Evolutionary conservation across 1,284 basidiomycete genomes (phyloP), one percentile per base, ranked within the genome.

Genomic region (Heterobasidion occidentale): DNA sequence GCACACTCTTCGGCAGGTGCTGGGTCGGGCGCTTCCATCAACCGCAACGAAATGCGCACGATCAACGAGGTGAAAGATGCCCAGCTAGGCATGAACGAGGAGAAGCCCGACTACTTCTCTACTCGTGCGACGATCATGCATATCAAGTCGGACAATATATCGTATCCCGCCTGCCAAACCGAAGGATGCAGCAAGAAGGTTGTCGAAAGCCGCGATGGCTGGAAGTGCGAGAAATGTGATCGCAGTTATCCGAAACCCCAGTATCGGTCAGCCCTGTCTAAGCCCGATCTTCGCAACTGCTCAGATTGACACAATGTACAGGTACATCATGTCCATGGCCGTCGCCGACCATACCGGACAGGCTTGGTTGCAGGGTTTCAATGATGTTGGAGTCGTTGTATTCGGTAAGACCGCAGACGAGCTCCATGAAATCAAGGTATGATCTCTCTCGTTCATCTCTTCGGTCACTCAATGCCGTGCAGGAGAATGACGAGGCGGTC

Each of bases 141-240:
- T 68, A 86, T 99, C 77, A 94, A 90, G 73, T 70, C 76, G 45
- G 94, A 98, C 48, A 92, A 84, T 58, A 79, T 98, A 52, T 84
- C 83, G 36, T 99, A 99, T 70, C 89, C 96, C 14, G 95, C 92
- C 6, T 99, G 97, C 69, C 87, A 86, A 11, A 83, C 80, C 45
- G 78, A 84, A 15, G 78, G 77, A 3, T 99, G 96, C 73, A 92
- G 84, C 74, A 99, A 98, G 77, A 99, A 99, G 72, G 90, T 98
- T 2, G 74, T 81, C 1, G 80, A 90, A 58, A 74, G 81, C 42
- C 79, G 79, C 36, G 80, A 79, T 50, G 78, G 76, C 20, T 99
- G 94, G 94, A 76, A 83, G 51, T 99, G 97, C 70, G 96, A 99
- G 66, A 98, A 96, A 72, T 99, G 97, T 70, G 84, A 93, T 58